These are phyloP conservation scores for Trichoderma sp. DNA, from an alignment of 2,329 filamentous ascomycete genomes.

Conservation along the genomic window DNA sequence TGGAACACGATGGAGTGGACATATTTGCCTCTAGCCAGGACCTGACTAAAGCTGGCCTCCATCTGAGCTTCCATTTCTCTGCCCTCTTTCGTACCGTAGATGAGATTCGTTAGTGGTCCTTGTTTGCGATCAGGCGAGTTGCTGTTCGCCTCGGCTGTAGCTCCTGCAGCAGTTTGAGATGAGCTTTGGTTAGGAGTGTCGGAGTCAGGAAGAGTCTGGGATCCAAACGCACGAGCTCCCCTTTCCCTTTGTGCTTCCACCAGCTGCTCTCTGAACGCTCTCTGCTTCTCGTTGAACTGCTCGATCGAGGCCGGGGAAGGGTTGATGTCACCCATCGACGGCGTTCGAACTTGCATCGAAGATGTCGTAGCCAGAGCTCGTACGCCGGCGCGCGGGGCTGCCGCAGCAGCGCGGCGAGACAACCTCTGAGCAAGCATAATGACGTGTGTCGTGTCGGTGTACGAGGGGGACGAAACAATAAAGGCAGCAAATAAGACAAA, in stretches of 20 bases:
- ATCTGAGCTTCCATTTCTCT: constrained; percentile 94
- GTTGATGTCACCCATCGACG: constrained; percentile 84
- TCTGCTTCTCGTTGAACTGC: constrained; percentile 80
- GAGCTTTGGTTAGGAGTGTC: constrained; percentile 43
- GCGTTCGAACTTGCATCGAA: constrained; percentile 52
- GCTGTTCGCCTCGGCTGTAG: constrained; percentile 57
- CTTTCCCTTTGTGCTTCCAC: constrained; percentile 75
- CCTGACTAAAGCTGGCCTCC: constrained; percentile 92
- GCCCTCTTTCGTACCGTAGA: constrained; percentile 96
- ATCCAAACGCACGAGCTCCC: constrained; percentile 74
- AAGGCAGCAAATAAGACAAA: background rate
- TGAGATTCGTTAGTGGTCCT: constrained; percentile 78
- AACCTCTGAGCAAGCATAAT: constrained; percentile 56
- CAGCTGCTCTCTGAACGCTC: constrained; percentile 81
- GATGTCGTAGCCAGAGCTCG: constrained; percentile 62
- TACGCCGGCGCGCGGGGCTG: constrained; percentile 50
- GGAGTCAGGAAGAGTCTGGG: constrained; percentile 47
- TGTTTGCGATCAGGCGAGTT: constrained; percentile 65
- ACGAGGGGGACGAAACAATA: constrained; percentile 18
- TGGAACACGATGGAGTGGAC: constrained; percentile 98
- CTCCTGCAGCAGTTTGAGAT: constrained; percentile 41
- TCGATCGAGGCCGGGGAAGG: constrained; percentile 64
- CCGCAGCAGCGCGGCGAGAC: constrained; percentile 46
- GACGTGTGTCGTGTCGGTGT: constrained; percentile 30
- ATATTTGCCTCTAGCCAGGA: constrained; percentile 94